A percentile compares a stretch with the other conserved stretches of the same genome.
Conservation (phyloP, 305 asterid species). For the Fraxinus dipetala region DNA sequence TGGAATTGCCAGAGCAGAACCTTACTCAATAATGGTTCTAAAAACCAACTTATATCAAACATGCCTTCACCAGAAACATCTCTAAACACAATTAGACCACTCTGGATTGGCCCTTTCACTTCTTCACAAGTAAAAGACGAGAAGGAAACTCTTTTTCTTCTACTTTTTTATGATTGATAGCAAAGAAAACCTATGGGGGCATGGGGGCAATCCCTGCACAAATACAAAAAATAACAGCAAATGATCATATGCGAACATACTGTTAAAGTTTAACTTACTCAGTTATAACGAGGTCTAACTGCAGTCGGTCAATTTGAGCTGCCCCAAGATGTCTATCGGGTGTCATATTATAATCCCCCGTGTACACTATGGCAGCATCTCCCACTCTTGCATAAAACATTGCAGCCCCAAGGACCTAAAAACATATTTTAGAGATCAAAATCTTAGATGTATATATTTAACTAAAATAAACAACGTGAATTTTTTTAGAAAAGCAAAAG, state of each 20-base stretch:
- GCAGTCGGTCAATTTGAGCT: conserved; percentile 82
- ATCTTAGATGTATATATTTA: not conserved
- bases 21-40: conserved; percentile 3
- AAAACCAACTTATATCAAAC: not conserved
- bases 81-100: not conserved
- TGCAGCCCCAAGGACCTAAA: conserved; percentile 94
- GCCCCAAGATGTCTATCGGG: conserved; percentile 98
- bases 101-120: not conserved
- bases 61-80: not conserved
- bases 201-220: not conserved
- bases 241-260: not conserved
- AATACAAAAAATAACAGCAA: conserved; percentile 1
- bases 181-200: not conserved
- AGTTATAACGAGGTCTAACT: conserved; percentile 81
- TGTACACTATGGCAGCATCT: conserved; percentile 77
- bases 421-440: conserved; percentile 15
- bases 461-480: not conserved
- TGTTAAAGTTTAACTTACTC: conserved; percentile 48
- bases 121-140: conserved; percentile 2
- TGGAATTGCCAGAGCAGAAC: conserved; percentile 15
- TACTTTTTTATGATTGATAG: not conserved
- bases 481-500: not conserved
- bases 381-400: conserved; percentile 96
- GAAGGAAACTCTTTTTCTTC: not conserved
- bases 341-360: conserved; percentile 93